Percentiles rank a stretch among this genome's conserved stretches.
phyloP scores from a whole-genome alignment of 1,284 basidiomycete genomes.

The Pseudozyma tsukubaensis region DNA sequence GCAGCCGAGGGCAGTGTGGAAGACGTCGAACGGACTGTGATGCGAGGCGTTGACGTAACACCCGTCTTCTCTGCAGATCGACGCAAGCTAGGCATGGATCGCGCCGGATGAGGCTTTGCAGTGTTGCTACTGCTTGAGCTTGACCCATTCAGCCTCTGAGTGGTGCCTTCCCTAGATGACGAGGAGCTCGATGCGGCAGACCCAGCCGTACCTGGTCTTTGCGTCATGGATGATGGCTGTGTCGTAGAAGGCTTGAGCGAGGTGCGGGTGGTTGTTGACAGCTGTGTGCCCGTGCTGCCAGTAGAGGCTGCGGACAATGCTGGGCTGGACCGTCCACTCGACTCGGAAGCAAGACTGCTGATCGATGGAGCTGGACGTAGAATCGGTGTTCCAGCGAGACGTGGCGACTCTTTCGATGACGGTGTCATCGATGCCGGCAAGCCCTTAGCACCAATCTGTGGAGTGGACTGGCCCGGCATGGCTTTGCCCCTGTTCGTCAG shows the following conservation, averaged over 20 bases:
- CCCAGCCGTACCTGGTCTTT: conserved; percentile 21
- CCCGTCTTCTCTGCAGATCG: conserved; percentile 21
- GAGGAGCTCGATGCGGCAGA: conserved; percentile 12
- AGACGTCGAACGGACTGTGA: conserved; percentile 38
- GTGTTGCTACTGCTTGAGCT: neutral
- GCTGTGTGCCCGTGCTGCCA: conserved; percentile 25
- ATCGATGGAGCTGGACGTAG: conserved; percentile 25
- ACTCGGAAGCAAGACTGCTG: conserved; percentile 39
- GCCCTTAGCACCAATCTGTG: conserved; percentile 25
- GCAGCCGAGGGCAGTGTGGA: conserved; percentile 18
- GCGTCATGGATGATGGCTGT: conserved; percentile 8
- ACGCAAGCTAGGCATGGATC: conserved; percentile 47
- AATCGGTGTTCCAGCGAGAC: conserved; percentile 10
- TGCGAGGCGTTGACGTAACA: conserved; percentile 32
- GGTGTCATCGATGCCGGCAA: conserved; percentile 16
- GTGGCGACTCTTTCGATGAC: conserved; percentile 26
- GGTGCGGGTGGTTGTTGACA: conserved; percentile 26
- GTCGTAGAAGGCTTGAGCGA: conserved; percentile 16
- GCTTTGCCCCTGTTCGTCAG: conserved; percentile 29
- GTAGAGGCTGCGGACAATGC: conserved; percentile 32
- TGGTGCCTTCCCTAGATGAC: conserved; percentile 12
- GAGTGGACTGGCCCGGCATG: conserved; percentile 23
- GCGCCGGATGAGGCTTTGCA: conserved; percentile 30
- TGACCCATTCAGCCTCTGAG: conserved; percentile 14
- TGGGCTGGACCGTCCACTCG: conserved; percentile 43